A percentile compares a stretch with the other conserved stretches of the same genome.
phyloP scores from a whole-genome alignment of 2,329 filamentous ascomycete species.

The Botrytis fragariae region DNA sequence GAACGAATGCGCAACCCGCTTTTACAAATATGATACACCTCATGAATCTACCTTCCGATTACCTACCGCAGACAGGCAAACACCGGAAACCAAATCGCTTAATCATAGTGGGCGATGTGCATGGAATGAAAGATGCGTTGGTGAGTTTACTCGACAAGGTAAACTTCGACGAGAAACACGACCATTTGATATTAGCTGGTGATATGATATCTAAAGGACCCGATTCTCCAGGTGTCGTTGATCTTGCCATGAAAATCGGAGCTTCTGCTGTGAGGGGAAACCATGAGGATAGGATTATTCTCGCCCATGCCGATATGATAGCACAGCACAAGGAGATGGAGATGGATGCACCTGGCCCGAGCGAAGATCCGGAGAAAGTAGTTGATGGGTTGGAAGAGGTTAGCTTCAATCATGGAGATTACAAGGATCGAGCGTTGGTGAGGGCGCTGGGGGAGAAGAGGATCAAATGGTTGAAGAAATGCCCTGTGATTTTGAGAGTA shows the following conservation, averaged over 20 bases:
- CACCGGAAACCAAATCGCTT: constrained; percentile 55
- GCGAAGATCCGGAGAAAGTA: constrained; percentile 35
- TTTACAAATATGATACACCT: constrained; percentile 35
- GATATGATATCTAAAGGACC: constrained; percentile 87
- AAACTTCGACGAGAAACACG: constrained; percentile 58
- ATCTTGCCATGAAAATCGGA: constrained; percentile 67
- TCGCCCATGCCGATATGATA: constrained; percentile 51
- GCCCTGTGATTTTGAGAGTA: constrained; percentile 75
- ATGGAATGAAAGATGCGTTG: constrained; percentile 75
- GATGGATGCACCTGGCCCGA: constrained; percentile 27
- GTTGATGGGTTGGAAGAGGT: constrained; percentile 32
- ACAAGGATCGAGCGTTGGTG: constrained; percentile 34
- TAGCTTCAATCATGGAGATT: constrained; percentile 34
- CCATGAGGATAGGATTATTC: constrained; percentile 84
- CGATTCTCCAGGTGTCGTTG: constrained; percentile 74
- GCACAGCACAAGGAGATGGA: constrained; percentile 35
- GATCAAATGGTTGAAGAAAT: constrained; percentile 64
- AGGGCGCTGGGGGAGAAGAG: constrained; percentile 49
- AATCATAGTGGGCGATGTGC: constrained; percentile 85
- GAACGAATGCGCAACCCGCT: constrained; percentile 26
- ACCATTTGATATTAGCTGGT: constrained; percentile 74
- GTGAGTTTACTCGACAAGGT: constrained; percentile 64
- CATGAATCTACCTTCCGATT: constrained; percentile 33
- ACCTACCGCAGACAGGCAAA: constrained; percentile 38
- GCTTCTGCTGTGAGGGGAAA: constrained; percentile 88